A percentile compares a stretch with the other conserved stretches of the same genome.
Conservation (phyloP, 345 rosid genomes). For the Turnera subulata region DNA sequence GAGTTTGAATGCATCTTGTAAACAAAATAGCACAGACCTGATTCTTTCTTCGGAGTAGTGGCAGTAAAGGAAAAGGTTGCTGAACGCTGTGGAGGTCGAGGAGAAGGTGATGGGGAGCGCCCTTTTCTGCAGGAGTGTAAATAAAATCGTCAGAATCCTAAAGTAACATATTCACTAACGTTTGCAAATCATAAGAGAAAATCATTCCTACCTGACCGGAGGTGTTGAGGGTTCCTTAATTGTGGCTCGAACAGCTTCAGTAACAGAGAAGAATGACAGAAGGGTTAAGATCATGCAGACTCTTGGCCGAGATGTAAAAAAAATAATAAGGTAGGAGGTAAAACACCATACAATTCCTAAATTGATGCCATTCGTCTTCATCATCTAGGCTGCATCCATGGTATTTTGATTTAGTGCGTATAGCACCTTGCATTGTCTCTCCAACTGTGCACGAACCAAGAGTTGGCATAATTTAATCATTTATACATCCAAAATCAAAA, state of each 20-base stretch:
- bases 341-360: constrained; percentile 49
- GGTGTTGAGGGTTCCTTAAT: constrained; percentile 48
- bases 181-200: neutral
- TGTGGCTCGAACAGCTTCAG: constrained; percentile 70
- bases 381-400: constrained; percentile 61
- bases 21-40: constrained; percentile 33
- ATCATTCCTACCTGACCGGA: constrained; percentile 40
- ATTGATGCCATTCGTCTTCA: constrained; percentile 72
- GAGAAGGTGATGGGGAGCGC: constrained; percentile 58
- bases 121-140: constrained; percentile 47
- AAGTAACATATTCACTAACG: neutral
- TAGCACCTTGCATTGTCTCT: constrained; percentile 61
- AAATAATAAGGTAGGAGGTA: constrained; percentile 3
- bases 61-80: constrained; percentile 75
- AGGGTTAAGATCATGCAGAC: constrained; percentile 13
- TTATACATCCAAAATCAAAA: too few species aligned
- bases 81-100: constrained; percentile 52
- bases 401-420: constrained; percentile 49
- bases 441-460: constrained; percentile 51
- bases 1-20: neutral
- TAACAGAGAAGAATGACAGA: constrained; percentile 15
- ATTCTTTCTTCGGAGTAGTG: constrained; percentile 56
- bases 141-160: neutral
- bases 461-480: constrained; percentile 6
- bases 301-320: neutral